Evolutionary conservation across 2,329 filamentous ascomycete genomes (phyloP), one percentile per base, ranked within the genome.

Genomic region (Stagonosporopsis rhizophila): DNA sequence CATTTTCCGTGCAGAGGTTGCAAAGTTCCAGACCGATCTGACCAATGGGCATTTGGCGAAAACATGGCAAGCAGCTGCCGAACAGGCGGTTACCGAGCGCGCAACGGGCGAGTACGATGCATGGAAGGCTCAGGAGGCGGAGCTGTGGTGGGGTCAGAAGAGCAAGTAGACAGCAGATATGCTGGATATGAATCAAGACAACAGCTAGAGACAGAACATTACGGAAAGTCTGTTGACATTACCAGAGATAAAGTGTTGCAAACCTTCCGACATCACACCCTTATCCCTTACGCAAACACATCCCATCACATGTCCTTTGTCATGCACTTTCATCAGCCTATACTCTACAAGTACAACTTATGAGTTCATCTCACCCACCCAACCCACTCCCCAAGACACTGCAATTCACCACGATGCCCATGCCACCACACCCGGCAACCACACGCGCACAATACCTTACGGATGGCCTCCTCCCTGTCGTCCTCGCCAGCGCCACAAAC

Each of bases 61-160:
- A 9, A 78, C 78, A 46, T 89, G 85, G 85, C 77, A 83, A 55
- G 75, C 74, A 2, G 77, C 85, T 52, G 86, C 86, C 14, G 74
- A 79, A 30, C 71, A 78, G 60, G 86, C 87, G 1, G 80, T 81
- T 46, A 66, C 78, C 46, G 78, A 83, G 58, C 79, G 86, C 11
- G 77, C 77, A 1, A 73, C 76, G 0, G 87, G 87, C 0, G 77
- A 79, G 6, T 89, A 83, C 59, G 85, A 89, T 62, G 74, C 75
- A 6, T 85, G 81, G 73, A 83, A 86, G 68, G 80, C 81, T 41
- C 70, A 75, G 41, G 80, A 85, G 56, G 81, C 81, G 14, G 83
- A 87, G 67, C 69, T 78, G 52, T 84, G 82, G 61, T 87, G 84
- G 83, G 85, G 84, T 0, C 81, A 85, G 68, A 84, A 83, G 59